Percentiles rank a stretch among this genome's conserved stretches.
These are phyloP conservation scores for Candida quercuum DNA, from an alignment of 805 yeast genomes.

Conservation along the genomic window DNA sequence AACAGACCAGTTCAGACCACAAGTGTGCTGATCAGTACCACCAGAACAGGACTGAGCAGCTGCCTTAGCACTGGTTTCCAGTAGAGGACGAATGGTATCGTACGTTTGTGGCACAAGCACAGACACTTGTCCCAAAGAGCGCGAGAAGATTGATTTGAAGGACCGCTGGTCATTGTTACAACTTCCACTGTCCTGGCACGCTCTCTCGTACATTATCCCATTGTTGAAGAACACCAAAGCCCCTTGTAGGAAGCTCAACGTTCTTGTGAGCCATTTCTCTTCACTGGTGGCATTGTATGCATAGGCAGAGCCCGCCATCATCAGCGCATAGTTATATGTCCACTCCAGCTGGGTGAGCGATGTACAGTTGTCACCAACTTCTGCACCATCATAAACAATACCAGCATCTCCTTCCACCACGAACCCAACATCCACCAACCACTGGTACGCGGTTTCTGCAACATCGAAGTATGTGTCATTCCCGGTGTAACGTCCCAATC, in stretches of 20 bases:
- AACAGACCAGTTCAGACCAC: conserved; percentile 63
- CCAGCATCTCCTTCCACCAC: conserved; percentile 32
- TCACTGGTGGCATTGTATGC: conserved; percentile 57
- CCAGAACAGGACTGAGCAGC: conserved; percentile 75
- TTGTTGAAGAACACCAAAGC: conserved; percentile 41
- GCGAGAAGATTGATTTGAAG: conserved; percentile 61
- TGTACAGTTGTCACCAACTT: conserved; percentile 41
- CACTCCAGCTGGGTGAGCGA: conserved; percentile 46
- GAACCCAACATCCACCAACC: conserved; percentile 49
- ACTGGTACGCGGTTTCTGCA: conserved; percentile 51
- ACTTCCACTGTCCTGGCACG: conserved; percentile 45
- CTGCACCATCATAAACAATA: conserved; percentile 56
- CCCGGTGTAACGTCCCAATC: conserved; percentile 57
- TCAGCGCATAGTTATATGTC: conserved; percentile 69
- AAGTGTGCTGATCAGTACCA: conserved; percentile 70
- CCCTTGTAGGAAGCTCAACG: conserved; percentile 38
- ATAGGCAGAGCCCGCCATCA: conserved; percentile 65
- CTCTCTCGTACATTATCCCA: conserved; percentile 53
- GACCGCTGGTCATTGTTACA: conserved; percentile 78
- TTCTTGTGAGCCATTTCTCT: conserved; percentile 44
- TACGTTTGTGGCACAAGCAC: conserved; percentile 45
- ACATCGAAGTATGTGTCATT: conserved; percentile 50
- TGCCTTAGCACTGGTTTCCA: conserved; percentile 51
- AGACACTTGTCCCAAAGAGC: conserved; percentile 56
- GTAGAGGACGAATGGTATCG: conserved; percentile 35